phyloP scores from a whole-genome alignment of 2,329 filamentous ascomycete species.

The Mariannaea elegans region DNA sequence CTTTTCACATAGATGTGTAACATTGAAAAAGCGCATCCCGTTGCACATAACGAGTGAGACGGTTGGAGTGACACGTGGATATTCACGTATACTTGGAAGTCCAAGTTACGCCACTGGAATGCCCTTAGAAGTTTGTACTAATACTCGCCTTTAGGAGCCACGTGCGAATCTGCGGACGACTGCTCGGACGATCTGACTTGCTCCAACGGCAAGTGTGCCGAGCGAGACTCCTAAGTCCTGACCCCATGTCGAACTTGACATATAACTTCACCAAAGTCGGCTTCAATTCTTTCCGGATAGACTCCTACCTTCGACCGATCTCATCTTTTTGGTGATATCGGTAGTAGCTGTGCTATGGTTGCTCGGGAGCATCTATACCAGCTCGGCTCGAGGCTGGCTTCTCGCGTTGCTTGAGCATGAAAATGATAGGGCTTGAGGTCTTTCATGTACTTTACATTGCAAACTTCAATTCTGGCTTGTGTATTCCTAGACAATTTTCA shows the following conservation, averaged over 20 bases:
- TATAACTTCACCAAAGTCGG: too few relatives aligned
- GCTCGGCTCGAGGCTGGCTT: background rate
- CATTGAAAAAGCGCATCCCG: too few relatives aligned
- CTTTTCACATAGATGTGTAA: background rate
- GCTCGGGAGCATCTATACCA: background rate
- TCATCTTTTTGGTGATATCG: too few relatives aligned
- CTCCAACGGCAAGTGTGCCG: slow-evolving; percentile 6
- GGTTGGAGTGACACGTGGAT: too few relatives aligned
- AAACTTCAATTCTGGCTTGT: background rate
- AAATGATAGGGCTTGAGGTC: background rate
- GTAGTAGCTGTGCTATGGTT: background rate
- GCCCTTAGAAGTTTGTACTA: background rate
- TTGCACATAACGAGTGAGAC: too few relatives aligned
- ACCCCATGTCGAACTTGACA: background rate
- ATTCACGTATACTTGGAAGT: too few relatives aligned
- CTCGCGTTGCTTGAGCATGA: background rate
- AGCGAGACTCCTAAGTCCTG: background rate
- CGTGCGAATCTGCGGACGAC: slow-evolving; percentile 3
- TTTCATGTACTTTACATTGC: background rate
- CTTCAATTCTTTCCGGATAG: too few relatives aligned
- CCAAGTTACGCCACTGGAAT: background rate
- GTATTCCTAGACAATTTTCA: background rate
- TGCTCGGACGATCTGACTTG: slow-evolving; percentile 6
- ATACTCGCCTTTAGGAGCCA: background rate
- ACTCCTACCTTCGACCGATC: too few relatives aligned